A percentile compares a stretch with the other conserved stretches of the same genome.
phyloP scores from a whole-genome alignment of 2,329 filamentous ascomycete genomes.

The Fusarium torreyae region DNA sequence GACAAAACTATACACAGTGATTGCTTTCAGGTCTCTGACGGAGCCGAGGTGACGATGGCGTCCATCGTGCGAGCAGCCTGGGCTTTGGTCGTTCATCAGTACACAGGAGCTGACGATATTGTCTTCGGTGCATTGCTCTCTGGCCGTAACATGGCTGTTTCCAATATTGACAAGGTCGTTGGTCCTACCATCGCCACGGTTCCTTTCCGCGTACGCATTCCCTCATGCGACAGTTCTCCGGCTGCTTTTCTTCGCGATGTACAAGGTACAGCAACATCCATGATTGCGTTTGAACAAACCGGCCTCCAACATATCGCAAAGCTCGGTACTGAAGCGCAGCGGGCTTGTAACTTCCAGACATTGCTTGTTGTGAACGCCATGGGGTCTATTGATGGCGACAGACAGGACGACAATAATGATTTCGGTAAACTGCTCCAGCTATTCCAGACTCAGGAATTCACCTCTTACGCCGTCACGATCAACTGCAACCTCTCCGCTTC shows the following conservation, averaged over 20 bases:
- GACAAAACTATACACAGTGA: background rate
- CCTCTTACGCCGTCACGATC: slow-evolving; percentile 39
- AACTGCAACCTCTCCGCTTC: background rate
- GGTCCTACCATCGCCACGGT: slow-evolving; percentile 55
- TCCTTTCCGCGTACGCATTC: slow-evolving; percentile 39
- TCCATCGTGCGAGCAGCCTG: background rate
- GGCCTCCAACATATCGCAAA: slow-evolving; percentile 41
- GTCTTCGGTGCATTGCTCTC: background rate
- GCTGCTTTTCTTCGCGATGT: slow-evolving; percentile 14
- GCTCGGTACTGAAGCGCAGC: background rate
- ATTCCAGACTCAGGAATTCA: background rate
- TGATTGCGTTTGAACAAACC: slow-evolving; percentile 39
- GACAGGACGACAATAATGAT: no score
- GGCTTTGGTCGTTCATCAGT: background rate
- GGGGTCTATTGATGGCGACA: background rate
- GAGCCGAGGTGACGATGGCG: background rate
- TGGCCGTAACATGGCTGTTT: background rate
- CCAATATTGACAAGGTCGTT: background rate
- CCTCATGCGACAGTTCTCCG: slow-evolving; percentile 55
- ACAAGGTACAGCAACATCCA: slow-evolving; percentile 30
- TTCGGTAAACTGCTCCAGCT: background rate
- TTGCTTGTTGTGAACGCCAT: slow-evolving; percentile 12
- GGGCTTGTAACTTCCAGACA: slow-evolving; percentile 26
- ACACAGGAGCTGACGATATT: background rate
- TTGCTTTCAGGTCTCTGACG: background rate